Base-by-base conservation (phyloP, 306 rosid species). In the Carpinus fangiana region DNA sequence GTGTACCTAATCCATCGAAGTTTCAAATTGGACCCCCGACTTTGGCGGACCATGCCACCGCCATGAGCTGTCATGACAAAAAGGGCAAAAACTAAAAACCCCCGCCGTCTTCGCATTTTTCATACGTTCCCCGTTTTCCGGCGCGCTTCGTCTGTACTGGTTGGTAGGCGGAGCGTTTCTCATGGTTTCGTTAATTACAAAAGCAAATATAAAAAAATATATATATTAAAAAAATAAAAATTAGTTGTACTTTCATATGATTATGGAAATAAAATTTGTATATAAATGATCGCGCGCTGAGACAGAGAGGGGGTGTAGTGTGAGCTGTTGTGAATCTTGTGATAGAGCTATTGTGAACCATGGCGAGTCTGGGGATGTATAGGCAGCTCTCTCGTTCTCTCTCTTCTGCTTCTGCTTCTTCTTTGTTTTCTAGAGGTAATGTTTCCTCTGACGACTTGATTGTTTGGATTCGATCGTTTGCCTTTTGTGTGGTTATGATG, bases 361-460 rank as follows among this genome's bases (percentile, higher is more conserved):
- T 92, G 97, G 90, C 95, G 70, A 74, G 92, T 65, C 74, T 85
- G 64, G 82, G 88, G 84, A 77, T 90, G 60, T 80, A 86, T 2
- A 79, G 75, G 26, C 78, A 86, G 8, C 57, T 92, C 57, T 87
- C 90, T 86, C 90, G 90, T 36, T 87, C 97, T 3, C 11, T 90
- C 68, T 72, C 83, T 73, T 75, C 88, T 72, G 74, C 86, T 84
- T 82, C 92, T 78, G 62, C 86, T 26, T 14, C 85, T 31, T 74
- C 85, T 38, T 72, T 82, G 65, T 52, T 87, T 75, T 59, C 84
- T 59, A 82, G 79, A 80, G 97, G 97, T 90, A 75, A 18, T 26
- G 3, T 1, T 73, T 21, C 34, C 43, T 41, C 64, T 20, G 26
- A 9, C 64, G 14, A 14, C 31, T 8, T 7, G 23, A 2, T n/a